These are phyloP conservation scores for Trichoderma arundinaceum DNA, from an alignment of 2,329 filamentous ascomycete genomes.

Conservation along the genomic window DNA sequence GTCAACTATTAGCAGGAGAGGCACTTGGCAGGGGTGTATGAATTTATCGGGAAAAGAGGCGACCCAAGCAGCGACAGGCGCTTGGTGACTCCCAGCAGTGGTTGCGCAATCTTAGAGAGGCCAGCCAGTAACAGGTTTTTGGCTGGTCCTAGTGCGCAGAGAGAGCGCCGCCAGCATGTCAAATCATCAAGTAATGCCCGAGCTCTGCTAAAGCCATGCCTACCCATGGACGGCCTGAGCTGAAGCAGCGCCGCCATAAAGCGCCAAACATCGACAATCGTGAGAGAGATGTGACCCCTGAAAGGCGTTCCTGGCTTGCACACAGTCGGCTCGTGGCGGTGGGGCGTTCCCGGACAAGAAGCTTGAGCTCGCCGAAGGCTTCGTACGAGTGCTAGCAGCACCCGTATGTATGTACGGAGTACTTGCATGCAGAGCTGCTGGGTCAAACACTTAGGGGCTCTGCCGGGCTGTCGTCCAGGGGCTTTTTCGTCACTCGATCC, in stretches of 20 bases:
- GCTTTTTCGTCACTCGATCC: slow-evolving; percentile 22
- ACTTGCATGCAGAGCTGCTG: slow-evolving; percentile 12
- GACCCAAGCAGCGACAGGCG: slow-evolving; percentile 10
- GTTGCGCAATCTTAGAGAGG: slow-evolving; percentile 15
- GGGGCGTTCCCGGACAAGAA: slow-evolving; percentile 23
- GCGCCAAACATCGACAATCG: slow-evolving; percentile 19
- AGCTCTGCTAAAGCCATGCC: not conserved
- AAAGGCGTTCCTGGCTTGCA: slow-evolving; percentile 27
- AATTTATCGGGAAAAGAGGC: slow-evolving; percentile 16
- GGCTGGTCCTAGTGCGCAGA: not conserved
- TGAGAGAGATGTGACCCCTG: slow-evolving; percentile 20
- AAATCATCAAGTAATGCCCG: not conserved
- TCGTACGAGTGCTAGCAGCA: slow-evolving; percentile 8
- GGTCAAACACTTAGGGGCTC: slow-evolving; percentile 29
- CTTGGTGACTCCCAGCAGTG: slow-evolving; percentile 4
- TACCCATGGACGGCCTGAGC: not conserved
- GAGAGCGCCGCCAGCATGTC: not conserved
- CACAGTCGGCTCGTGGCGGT: slow-evolving; percentile 28
- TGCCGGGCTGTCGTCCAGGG: slow-evolving; percentile 22
- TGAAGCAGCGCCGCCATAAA: slow-evolving; percentile 2
- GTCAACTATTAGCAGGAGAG: slow-evolving; percentile 13
- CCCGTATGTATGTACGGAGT: slow-evolving; percentile 2
- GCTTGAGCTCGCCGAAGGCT: slow-evolving; percentile 23
- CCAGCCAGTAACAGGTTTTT: slow-evolving; percentile 18
- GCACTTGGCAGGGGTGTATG: slow-evolving; percentile 10